phyloP scores from a whole-genome alignment of 331 rosid species.

The Saraca asoca region DNA sequence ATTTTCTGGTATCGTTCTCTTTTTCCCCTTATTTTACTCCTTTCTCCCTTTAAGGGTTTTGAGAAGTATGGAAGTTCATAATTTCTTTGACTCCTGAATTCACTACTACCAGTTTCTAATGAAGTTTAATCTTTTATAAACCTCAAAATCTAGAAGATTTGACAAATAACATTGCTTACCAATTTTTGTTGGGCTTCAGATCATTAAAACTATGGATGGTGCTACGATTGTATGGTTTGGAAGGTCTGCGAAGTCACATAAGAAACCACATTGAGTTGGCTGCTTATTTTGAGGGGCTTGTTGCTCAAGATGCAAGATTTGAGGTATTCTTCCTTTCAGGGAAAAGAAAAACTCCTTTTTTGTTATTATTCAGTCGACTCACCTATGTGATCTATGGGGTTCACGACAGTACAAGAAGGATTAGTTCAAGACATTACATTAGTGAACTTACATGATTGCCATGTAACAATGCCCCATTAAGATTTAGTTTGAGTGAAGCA shows the following conservation, averaged over 20 bases:
- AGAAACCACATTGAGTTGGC: conserved; percentile 81
- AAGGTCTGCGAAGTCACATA: conserved; percentile 63
- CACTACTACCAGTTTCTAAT: conserved; percentile 14
- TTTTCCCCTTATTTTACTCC: neutral
- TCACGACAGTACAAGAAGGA: neutral
- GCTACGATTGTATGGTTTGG: conserved; percentile 80
- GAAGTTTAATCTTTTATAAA: neutral
- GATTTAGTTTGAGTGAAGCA: too few relatives aligned
- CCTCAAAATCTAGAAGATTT: conserved; percentile 11
- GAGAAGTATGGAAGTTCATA: neutral
- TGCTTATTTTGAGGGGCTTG: conserved; percentile 63
- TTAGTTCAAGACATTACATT: neutral
- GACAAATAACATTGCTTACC: conserved; percentile 18
- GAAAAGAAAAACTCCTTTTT: conserved; percentile 2
- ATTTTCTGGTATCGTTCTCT: conserved; percentile 2
- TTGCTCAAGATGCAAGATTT: conserved; percentile 72
- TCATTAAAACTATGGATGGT: conserved; percentile 94
- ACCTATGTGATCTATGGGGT: neutral
- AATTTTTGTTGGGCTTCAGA: conserved; percentile 42
- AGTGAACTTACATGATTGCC: too few relatives aligned
- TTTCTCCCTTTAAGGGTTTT: neutral
- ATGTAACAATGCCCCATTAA: too few relatives aligned
- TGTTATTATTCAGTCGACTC: neutral
- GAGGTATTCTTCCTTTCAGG: conserved; percentile 54
- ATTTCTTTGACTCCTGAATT: neutral